Evolutionary conservation across 768 basidiomycete genomes (phyloP), one percentile per base, ranked within the genome.

Genomic region (Heimioporus sp.): DNA sequence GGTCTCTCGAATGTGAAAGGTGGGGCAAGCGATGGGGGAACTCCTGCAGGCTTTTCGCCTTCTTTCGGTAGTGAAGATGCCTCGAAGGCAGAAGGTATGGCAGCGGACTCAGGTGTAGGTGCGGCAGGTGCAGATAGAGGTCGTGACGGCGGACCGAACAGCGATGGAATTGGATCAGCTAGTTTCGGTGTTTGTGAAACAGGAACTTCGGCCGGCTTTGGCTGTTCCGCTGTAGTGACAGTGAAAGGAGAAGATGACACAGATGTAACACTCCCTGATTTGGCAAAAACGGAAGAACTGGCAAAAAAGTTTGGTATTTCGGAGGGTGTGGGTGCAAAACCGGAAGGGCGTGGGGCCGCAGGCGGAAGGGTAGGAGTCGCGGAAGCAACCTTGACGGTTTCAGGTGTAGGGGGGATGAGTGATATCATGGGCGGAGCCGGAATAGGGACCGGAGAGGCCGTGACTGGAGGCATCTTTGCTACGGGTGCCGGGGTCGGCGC

Each of bases 301-400:
- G 80, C 74, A 51, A 89, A 89, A 66, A 89, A 86, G 65, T 86
- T 80, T 9, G 86, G 86, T 34, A 86, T 63, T 5, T 72, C 64
- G 6, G 64, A 59, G 19, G 62, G 49, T 16, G 48, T 47, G 7
- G 51, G 19, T 39, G 50, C 16, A 20, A 24, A 17, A 42, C 49
- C n/a, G 21, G 40, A 11, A 28, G 24, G 24, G 6, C 24, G 24
- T 28, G 24, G 24, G 24, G 24, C 24, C 6, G 5, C 24, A 28
- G 24, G 24, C 24, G 24, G 24, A 28, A 28, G 24, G 24, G 24
- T 28, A 4, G 54, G 32, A 34, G 41, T 34, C 21, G 48, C 53
- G 30, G 72, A 13, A 15, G 52, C 39, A 43, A 54, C 31, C 28
- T 60, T 70, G 20, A 39, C 21, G 13, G 50, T 40, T 35, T 71